phyloP scores from a whole-genome alignment of 805 yeast species.

The Saccharomycopsis sp. region DNA sequence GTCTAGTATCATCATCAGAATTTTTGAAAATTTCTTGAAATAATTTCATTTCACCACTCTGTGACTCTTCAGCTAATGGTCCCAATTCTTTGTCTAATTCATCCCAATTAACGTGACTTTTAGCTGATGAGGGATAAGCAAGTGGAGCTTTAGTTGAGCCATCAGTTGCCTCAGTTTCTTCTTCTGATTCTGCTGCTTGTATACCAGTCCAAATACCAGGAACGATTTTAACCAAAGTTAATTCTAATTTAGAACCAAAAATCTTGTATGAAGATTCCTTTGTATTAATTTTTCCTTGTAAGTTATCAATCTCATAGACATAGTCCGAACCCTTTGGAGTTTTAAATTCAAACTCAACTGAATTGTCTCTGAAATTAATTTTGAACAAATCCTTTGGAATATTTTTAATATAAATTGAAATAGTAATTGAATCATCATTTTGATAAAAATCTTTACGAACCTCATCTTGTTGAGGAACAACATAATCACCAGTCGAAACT shows the following conservation, averaged over 20 bases:
- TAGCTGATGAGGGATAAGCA: constrained; percentile 68
- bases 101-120: constrained; percentile 65
- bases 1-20: constrained; percentile 78
- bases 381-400: constrained; percentile 44
- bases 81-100: constrained; percentile 40
- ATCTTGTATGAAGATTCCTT: constrained; percentile 40
- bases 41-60: constrained; percentile 54
- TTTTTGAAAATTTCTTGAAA: constrained; percentile 67
- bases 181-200: constrained; percentile 26
- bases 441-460: constrained; percentile 72
- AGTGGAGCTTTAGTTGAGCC: too few species aligned
- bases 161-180: constrained; percentile 15
- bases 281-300: constrained; percentile 45
- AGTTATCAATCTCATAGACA: constrained; percentile 46
- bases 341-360: constrained; percentile 41
- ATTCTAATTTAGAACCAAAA: constrained; percentile 69
- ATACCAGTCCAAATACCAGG: constrained; percentile 40
- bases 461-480: constrained; percentile 24
- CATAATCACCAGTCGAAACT: neutral
- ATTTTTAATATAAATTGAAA: constrained; percentile 65
- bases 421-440: constrained; percentile 43
- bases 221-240: constrained; percentile 45
- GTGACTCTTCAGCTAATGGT: constrained; percentile 38
- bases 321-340: constrained; percentile 47
- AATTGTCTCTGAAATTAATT: constrained; percentile 33